A percentile compares a stretch with the other conserved stretches of the same genome.
Evolutionary conservation across 208 protist species (phyloP).

Genomic region (Acanthamoeba castellanii): DNA sequence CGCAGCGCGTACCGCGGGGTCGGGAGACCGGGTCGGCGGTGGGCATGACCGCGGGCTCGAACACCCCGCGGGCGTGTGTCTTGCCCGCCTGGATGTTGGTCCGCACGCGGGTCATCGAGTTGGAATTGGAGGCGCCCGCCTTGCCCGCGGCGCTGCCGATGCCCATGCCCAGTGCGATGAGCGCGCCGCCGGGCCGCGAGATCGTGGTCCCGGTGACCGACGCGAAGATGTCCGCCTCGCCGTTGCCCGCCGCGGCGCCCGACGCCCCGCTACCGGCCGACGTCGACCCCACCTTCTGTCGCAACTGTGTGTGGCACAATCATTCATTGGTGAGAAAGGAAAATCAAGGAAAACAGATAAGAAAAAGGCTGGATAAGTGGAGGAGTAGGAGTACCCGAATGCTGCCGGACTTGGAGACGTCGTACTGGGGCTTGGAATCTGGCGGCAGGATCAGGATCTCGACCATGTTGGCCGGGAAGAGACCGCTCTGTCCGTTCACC

Average conservation of each 20-base stretch:
- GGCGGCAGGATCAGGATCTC: conserved; percentile 59
- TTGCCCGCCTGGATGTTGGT: background rate
- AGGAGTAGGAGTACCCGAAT: background rate
- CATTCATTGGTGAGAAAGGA: background rate
- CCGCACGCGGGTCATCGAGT: conserved; percentile 18
- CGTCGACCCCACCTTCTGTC: background rate
- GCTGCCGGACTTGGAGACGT: conserved; percentile 51
- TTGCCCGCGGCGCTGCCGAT: background rate
- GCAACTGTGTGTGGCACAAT: background rate
- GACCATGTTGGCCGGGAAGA: conserved; percentile 69
- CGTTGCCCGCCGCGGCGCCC: background rate
- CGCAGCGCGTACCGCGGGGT: background rate
- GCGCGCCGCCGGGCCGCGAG: conserved; percentile 33
- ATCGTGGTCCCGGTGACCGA: background rate
- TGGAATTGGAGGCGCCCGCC: background rate
- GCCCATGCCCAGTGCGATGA: conserved; percentile 65
- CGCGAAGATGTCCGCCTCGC: background rate
- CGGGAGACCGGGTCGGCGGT: conserved; percentile 40
- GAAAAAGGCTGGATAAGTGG: background rate
- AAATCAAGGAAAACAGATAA: background rate
- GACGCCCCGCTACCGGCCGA: background rate
- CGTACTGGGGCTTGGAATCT: conserved; percentile 18
- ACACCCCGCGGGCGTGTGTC: conserved; percentile 31
- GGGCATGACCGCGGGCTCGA: conserved; percentile 45
- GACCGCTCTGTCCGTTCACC: conserved; percentile 8